Percentiles rank a stretch among this genome's conserved stretches.
Conservation (phyloP, 73 alveolate genomes). For the Tetrahymena thermophila region DNA sequence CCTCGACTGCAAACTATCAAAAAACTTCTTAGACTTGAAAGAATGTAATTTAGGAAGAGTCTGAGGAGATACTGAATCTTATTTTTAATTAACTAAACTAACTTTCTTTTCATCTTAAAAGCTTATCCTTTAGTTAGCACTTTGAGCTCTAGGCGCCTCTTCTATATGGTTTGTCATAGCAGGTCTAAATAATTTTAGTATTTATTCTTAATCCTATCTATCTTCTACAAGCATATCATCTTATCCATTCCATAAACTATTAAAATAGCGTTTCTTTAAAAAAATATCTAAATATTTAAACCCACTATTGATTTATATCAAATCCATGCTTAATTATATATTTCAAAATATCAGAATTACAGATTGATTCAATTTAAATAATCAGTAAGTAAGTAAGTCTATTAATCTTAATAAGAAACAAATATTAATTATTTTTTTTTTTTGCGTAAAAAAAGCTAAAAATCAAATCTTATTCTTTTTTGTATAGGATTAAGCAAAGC, state of each 20-base stretch:
- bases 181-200: neutral
- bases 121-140: neutral
- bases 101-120: neutral
- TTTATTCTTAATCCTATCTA: neutral
- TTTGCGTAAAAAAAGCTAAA: neutral
- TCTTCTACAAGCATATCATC: neutral
- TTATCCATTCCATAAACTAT: neutral
- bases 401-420: neutral
- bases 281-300: neutral
- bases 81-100: neutral
- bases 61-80: neutral
- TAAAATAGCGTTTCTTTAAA: neutral
- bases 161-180: neutral
- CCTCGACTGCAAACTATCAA: neutral
- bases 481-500: neutral
- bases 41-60: neutral
- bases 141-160: neutral
- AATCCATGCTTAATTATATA: neutral
- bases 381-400: neutral
- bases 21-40: neutral
- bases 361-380: neutral
- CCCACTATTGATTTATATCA: neutral
- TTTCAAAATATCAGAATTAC: neutral
- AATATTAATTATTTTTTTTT: neutral
- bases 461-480: neutral